Base-by-base conservation (phyloP, 371 early-diverging fungal species). In the Syncephalis fuscata region DNA sequence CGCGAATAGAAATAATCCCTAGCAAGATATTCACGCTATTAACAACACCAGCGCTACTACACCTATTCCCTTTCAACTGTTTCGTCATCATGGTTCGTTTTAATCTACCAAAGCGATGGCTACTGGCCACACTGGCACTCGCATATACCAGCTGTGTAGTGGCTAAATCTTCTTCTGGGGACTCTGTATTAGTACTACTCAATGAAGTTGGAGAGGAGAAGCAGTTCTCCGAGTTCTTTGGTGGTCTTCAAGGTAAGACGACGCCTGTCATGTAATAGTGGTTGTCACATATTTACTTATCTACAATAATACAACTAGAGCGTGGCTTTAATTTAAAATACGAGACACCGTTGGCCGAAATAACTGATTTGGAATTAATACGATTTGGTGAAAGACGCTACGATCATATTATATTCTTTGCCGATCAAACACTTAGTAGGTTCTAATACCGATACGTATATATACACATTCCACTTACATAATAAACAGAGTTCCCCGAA, bases 351-450 rank as follows among this genome's bases (percentile, higher is more conserved):
- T 64, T 9, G 64, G 64, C 46, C 38, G n/a, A n/a, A n/a, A n/a
- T n/a, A n/a, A n/a, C n/a, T n/a, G n/a, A 61, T 9, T 39, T 71
- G 2, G 50, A 49, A 5, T 49, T 80, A 43, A 61, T 66, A 41
- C 55, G 51, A 25, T 59, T 63, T 56, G 83, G 73, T 17, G 71
- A 74, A 60, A 62, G 64, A 19, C 52, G 49, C 9, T 85, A 62
- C 52, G 74, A 85, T 58, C 81, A 90, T 46, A 60, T 84, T 51
- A 59, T 88, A 26, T 65, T 78, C 45, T 76, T 83, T 55, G 66
- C 87, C 3, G 79, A n/a, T n/a, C n/a, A n/a, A n/a, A n/a, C n/a
- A n/a, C n/a, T n/a, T n/a, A n/a, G n/a, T n/a, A n/a, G n/a, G n/a
- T n/a, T n/a, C n/a, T n/a, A n/a, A n/a, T n/a, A n/a, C n/a, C n/a